Percentiles rank a stretch among this genome's conserved stretches.
These are phyloP conservation scores for Candida fluviatilis DNA, from an alignment of 805 yeast genomes.

Conservation along the genomic window DNA sequence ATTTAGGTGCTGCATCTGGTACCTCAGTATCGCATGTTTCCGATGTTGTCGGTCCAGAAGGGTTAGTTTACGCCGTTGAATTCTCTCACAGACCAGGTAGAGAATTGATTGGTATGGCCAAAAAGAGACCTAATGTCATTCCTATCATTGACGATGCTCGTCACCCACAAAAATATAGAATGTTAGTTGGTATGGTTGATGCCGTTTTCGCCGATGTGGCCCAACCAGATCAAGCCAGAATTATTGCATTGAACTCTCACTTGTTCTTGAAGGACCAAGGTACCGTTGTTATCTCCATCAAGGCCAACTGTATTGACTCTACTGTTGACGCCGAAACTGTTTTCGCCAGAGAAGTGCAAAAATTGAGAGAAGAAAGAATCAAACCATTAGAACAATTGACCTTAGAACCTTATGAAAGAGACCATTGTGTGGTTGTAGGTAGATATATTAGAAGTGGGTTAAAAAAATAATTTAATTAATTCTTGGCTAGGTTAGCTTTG, in stretches of 20 bases:
- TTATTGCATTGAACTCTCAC: constrained; percentile 96
- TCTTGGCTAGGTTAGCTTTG: background rate
- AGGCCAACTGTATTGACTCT: constrained; percentile 99
- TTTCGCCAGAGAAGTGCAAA: constrained; percentile 98
- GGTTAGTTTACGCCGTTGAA: constrained; percentile 97
- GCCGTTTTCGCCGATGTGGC: constrained; percentile 99
- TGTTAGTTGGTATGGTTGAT: constrained; percentile 98
- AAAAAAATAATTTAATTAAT: constrained; percentile 32
- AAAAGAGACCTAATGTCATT: constrained; percentile 98
- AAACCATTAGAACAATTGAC: constrained; percentile 98
- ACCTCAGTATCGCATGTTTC: constrained; percentile 98
- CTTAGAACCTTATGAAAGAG: constrained; percentile 99
- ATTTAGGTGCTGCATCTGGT: constrained; percentile 99
- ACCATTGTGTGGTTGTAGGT: constrained; percentile 98
- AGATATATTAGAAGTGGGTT: constrained; percentile 89
- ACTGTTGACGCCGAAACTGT: constrained; percentile 99
- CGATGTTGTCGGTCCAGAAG: constrained; percentile 98
- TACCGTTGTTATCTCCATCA: constrained; percentile 97
- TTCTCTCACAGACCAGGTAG: constrained; percentile 99
- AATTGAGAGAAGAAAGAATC: constrained; percentile 96
- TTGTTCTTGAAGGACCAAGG: constrained; percentile 97
- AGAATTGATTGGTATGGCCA: constrained; percentile 98
- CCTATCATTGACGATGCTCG: constrained; percentile 99
- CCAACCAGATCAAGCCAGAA: constrained; percentile 99
- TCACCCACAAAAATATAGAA: constrained; percentile 99